A percentile compares a stretch with the other conserved stretches of the same genome.
phyloP scores from a whole-genome alignment of 2,329 filamentous ascomycete species.

The Cercospora sesami region DNA sequence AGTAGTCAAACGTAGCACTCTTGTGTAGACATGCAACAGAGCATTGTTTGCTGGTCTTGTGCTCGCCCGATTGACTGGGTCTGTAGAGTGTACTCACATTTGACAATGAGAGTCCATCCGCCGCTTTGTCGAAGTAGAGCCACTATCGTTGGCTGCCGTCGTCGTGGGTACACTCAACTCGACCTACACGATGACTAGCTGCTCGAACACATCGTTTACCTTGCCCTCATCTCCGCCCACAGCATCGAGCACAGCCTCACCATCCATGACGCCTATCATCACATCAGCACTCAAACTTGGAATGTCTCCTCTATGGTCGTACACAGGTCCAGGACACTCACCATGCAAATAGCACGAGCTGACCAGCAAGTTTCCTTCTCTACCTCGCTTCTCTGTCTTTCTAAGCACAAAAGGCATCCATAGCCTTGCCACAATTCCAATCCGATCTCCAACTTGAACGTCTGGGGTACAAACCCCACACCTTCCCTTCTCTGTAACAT shows the following conservation, averaged over 20 bases:
- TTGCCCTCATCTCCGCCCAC: neutral
- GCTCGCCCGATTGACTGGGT: neutral
- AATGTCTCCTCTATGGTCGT: neutral
- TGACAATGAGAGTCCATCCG: neutral
- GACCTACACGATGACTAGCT: neutral
- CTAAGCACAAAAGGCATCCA: constrained; percentile 13
- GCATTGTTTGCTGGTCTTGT: neutral
- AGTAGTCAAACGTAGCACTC: neutral
- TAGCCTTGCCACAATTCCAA: constrained; percentile 2
- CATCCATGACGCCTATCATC: constrained; percentile 1
- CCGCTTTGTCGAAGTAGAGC: neutral
- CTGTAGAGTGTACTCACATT: neutral
- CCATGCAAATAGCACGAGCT: constrained; percentile 14
- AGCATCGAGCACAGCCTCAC: constrained; percentile 10
- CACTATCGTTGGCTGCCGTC: neutral
- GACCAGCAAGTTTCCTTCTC: neutral
- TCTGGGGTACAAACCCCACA: constrained; percentile 3
- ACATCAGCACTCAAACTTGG: neutral
- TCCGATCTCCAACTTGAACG: constrained; percentile 2
- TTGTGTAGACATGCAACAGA: neutral
- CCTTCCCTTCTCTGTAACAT: constrained; percentile 6
- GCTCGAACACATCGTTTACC: neutral
- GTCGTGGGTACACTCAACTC: no score
- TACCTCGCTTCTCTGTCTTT: neutral
- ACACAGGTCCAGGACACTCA: neutral